Percentiles rank a stretch among this genome's conserved stretches.
These are phyloP conservation scores for Phialocephala sp. DNA, from an alignment of 2,329 filamentous ascomycete genomes.

Conservation along the genomic window DNA sequence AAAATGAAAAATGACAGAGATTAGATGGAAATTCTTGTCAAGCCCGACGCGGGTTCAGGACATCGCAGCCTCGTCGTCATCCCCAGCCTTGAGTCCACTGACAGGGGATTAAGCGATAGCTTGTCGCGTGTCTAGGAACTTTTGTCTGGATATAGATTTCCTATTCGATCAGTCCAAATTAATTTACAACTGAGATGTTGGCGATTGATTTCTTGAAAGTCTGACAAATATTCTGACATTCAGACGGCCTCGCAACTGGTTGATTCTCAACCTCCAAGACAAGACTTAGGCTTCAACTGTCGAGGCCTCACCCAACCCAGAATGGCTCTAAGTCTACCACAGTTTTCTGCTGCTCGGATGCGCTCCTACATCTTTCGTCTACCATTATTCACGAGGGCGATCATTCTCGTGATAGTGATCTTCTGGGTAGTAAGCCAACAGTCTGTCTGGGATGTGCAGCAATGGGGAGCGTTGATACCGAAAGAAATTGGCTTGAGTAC, in stretches of 20 bases:
- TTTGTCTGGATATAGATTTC: conserved; percentile 3
- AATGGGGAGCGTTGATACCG: conserved; percentile 83
- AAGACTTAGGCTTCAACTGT: not conserved
- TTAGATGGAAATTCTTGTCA: not conserved
- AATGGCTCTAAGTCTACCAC: conserved; percentile 43
- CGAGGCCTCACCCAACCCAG: conserved; percentile 5
- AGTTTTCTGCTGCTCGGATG: conserved; percentile 73
- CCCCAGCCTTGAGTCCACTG: conserved; percentile 19
- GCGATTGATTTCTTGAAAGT: conserved; percentile 2
- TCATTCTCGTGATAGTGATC: conserved; percentile 68
- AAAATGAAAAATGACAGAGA: not conserved
- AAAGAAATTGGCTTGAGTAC: conserved; percentile 72
- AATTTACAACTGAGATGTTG: conserved; percentile 23
- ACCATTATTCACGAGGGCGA: conserved; percentile 82
- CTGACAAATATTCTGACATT: conserved; percentile 13
- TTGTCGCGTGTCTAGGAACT: conserved; percentile 12
- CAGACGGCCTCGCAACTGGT: not conserved
- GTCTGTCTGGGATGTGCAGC: conserved; percentile 71
- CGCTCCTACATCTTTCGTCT: conserved; percentile 83
- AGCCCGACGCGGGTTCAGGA: not conserved
- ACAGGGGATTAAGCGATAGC: conserved; percentile 15
- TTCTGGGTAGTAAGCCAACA: conserved; percentile 75
- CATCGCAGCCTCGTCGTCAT: conserved; percentile 17
- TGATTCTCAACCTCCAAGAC: not conserved
- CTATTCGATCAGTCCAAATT: conserved; percentile 9